Percentiles rank a stretch among this genome's conserved stretches.
phyloP scores from a whole-genome alignment of 768 basidiomycete species.

The Crepidotus variabilis region DNA sequence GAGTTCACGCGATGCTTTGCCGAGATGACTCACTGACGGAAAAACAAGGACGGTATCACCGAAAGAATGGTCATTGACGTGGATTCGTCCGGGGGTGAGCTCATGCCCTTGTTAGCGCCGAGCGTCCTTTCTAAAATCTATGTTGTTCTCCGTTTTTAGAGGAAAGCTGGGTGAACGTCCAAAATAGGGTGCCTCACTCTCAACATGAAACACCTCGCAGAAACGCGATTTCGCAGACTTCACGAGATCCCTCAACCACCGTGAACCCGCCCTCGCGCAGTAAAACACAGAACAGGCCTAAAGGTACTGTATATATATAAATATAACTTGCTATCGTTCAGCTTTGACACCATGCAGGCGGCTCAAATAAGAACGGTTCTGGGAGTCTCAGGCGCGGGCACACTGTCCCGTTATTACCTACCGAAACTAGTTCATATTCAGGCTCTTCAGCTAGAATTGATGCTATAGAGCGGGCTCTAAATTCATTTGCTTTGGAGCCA shows the following conservation, averaged over 20 bases:
- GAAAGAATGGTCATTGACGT: not conserved
- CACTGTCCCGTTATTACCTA: not conserved
- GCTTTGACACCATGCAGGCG: too few relatives aligned
- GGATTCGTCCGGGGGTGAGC: not conserved
- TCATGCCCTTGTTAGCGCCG: not conserved
- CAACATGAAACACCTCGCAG: too few relatives aligned
- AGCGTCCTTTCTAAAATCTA: not conserved
- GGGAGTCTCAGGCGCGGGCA: not conserved
- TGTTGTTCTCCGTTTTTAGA: not conserved
- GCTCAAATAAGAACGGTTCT: not conserved
- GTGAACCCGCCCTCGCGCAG: too few relatives aligned
- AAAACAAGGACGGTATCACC: not conserved
- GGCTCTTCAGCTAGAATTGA: not conserved
- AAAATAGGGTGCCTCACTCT: not conserved
- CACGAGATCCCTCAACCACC: too few relatives aligned
- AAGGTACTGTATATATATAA: too few relatives aligned
- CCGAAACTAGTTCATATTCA: not conserved
- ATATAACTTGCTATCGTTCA: too few relatives aligned
- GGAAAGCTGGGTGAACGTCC: not conserved
- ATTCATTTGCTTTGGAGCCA: too few relatives aligned
- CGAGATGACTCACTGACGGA: not conserved
- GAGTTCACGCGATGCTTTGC: not conserved
- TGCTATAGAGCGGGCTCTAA: constrained; percentile 1
- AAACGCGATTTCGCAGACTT: too few relatives aligned
- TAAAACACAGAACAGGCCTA: too few relatives aligned